Percentiles rank a stretch among this genome's conserved stretches.
phyloP scores from a whole-genome alignment of 331 rosid species.

The Arachis monticola region DNA sequence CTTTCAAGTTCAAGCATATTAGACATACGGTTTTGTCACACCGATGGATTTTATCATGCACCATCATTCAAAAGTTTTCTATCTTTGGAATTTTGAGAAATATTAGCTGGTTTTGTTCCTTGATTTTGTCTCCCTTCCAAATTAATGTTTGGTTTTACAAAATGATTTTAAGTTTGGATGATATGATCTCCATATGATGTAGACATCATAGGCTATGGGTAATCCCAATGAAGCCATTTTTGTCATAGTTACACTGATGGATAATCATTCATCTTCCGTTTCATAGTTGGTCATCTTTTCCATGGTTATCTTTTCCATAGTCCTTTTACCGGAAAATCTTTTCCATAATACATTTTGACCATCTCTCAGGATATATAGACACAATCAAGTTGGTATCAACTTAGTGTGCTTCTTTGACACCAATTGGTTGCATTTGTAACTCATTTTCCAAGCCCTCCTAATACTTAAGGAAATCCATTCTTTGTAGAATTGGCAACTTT shows the following conservation, averaged over 20 bases:
- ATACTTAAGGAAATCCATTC: neutral
- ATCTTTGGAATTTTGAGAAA: neutral
- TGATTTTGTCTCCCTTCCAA: neutral
- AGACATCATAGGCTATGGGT: constrained; percentile 58
- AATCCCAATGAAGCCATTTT: constrained; percentile 52
- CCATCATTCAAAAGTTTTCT: neutral
- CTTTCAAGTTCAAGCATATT: neutral
- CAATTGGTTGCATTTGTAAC: neutral
- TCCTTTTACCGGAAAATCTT: neutral
- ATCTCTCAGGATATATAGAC: neutral
- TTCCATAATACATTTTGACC: neutral
- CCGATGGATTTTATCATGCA: neutral
- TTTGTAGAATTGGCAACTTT: constrained; percentile 50
- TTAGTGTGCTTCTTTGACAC: neutral
- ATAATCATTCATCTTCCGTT: constrained; percentile 17
- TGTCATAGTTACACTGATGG: constrained; percentile 88
- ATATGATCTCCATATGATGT: constrained; percentile 57
- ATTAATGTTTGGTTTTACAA: neutral
- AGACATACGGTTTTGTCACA: neutral
- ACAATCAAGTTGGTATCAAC: neutral
- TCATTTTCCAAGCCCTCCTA: neutral
- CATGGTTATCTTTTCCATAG: neutral
- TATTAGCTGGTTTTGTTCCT: neutral
- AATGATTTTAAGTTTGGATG: neutral
- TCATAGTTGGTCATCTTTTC: neutral